These are phyloP conservation scores for Mycena alexandri DNA, from an alignment of 768 basidiomycete species.

Conservation along the genomic window DNA sequence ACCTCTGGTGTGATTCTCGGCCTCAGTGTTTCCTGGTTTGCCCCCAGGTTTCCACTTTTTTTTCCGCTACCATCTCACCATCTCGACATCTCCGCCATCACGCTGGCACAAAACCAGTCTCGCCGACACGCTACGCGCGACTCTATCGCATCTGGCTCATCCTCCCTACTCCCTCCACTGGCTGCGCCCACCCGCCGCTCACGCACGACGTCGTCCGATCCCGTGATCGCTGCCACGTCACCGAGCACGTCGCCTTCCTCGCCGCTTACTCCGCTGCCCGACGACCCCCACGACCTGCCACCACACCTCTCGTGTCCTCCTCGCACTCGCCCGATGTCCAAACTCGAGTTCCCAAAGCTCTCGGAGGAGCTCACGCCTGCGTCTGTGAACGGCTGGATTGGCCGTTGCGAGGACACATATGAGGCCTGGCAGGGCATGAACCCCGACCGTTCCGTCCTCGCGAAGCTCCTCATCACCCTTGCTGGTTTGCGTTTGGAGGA, in stretches of 20 bases:
- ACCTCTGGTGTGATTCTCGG: neutral
- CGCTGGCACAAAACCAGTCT: neutral
- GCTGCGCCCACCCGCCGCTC: neutral
- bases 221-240: constrained; percentile 4
- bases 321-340: neutral
- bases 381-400: neutral
- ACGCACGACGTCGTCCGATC: neutral
- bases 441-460: neutral
- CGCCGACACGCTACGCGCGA: neutral
- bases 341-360: constrained; percentile 15
- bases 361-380: neutral
- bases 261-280: neutral
- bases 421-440: constrained; percentile 12
- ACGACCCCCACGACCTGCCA: neutral
- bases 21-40: constrained; percentile 16
- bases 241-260: neutral
- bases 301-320: neutral
- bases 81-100: neutral
- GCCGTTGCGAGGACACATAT: constrained; percentile 9
- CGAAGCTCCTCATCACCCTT: neutral
- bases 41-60: constrained; percentile 17
- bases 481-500: constrained; percentile 13
- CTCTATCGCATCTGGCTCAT: neutral
- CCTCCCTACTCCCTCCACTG: neutral
- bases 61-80: neutral